These are phyloP conservation scores for Cladobotryum protrusum DNA, from an alignment of 2,329 filamentous ascomycete genomes.

Conservation along the genomic window DNA sequence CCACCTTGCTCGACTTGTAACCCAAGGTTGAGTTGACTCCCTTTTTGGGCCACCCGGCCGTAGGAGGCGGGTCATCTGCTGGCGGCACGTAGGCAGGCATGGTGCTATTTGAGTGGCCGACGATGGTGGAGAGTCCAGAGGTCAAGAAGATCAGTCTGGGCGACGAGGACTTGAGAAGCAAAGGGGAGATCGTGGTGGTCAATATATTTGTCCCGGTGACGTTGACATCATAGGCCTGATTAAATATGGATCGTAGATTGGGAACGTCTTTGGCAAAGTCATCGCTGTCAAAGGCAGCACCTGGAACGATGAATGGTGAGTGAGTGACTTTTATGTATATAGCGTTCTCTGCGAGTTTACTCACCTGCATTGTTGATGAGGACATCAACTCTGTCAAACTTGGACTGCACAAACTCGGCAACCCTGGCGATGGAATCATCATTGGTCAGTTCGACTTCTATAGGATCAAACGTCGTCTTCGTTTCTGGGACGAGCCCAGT, in stretches of 20 bases:
- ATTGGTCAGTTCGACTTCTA: slow-evolving; percentile 48
- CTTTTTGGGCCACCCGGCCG: slow-evolving; percentile 47
- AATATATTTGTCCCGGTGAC: slow-evolving; percentile 39
- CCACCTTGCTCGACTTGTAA: slow-evolving; percentile 22
- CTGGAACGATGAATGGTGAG: slow-evolving; percentile 16
- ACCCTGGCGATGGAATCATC: slow-evolving; percentile 46
- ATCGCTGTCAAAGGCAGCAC: slow-evolving; percentile 36
- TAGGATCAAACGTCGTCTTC: slow-evolving; percentile 34
- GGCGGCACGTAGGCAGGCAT: slow-evolving; percentile 18
- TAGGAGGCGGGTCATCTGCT: slow-evolving; percentile 11
- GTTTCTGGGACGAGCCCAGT: slow-evolving; percentile 33
- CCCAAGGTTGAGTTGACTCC: slow-evolving; percentile 25
- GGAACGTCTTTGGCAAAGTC: slow-evolving; percentile 19
- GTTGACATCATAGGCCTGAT: slow-evolving; percentile 45
- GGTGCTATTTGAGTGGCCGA: slow-evolving; percentile 22
- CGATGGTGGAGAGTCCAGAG: slow-evolving; percentile 34
- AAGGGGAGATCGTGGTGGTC: slow-evolving; percentile 34
- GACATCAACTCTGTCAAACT: slow-evolving; percentile 41
- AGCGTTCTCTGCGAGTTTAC: no score
- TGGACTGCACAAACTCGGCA: slow-evolving; percentile 34
- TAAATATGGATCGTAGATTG: slow-evolving; percentile 35
- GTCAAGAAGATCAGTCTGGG: slow-evolving; percentile 46
- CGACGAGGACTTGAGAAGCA: slow-evolving; percentile 36
- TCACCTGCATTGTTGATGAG: slow-evolving; percentile 54
- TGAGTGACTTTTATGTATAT: no score